phyloP scores from a whole-genome alignment of 108 stramenopile species.

The Hondaea fermentalgiana region DNA sequence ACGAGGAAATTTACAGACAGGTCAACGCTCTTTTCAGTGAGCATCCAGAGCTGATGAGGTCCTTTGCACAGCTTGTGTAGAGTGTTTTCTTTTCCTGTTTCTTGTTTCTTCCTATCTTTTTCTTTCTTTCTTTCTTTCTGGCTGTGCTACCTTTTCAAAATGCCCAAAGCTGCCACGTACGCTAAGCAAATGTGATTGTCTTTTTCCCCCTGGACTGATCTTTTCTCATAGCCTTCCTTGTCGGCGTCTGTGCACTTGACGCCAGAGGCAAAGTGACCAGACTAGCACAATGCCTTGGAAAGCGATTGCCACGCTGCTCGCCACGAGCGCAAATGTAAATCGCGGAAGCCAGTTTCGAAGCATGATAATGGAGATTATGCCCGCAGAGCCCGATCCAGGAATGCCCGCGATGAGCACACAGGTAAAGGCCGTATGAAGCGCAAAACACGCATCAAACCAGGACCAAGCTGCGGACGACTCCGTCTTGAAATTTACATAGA shows the following conservation, averaged over 20 bases:
- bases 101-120: neutral
- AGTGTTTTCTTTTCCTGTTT: too few relatives aligned
- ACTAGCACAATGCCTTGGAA: neutral
- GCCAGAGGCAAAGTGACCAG: neutral
- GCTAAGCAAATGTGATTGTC: too few relatives aligned
- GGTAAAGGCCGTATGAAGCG: neutral
- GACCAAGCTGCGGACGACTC: neutral
- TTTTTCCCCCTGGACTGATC: neutral
- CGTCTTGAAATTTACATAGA: neutral
- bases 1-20: neutral
- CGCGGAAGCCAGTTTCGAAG: neutral
- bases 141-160: neutral
- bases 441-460: neutral
- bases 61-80: neutral
- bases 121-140: neutral
- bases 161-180: neutral
- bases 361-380: neutral
- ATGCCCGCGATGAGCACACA: neutral
- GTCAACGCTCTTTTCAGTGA: neutral
- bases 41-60: neutral
- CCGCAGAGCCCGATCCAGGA: neutral
- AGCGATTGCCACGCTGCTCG: neutral
- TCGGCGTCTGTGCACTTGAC: neutral
- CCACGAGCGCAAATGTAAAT: neutral
- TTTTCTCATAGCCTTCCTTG: neutral